Base-by-base conservation (phyloP, 78 protist genomes). In the Kipferlia bialata region DNA sequence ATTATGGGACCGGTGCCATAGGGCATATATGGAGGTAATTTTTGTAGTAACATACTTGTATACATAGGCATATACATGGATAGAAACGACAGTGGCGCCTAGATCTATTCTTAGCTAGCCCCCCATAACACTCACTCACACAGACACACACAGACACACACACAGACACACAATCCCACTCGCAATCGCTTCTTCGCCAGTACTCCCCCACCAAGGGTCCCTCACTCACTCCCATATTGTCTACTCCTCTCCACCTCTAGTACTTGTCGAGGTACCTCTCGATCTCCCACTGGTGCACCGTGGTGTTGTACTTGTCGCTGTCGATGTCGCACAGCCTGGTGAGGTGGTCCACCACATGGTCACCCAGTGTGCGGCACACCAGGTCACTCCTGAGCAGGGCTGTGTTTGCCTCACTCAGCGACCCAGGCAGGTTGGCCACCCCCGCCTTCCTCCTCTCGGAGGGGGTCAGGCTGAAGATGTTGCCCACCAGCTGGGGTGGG, bases 281-380 rank as follows among this genome's bases (percentile, higher is more conserved):
- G 16, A 62, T 22, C 34, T 62, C 67, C 67, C 67, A 62, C 15
- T 0, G 56, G 57, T 51, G 3, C 29, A 62, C 57, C 18, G 36
- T 51, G 29, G 34, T 0, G 29, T 10, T 1, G 56, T 62, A 62
- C 38, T 62, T 36, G 34, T 16, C 16, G 57, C 67, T 41, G 17
- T 62, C 57, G 38, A 18, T 37, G 10, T 36, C 28, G 38, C 67
- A 55, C 67, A 62, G 37, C 67, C 28, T 39, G 56, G 12, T 32
- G 37, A 28, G 28, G 6, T 22, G 0, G n/a, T 39, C 55, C 28
- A 39, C 54, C 17, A 62, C 1, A 10, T 24, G 36, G 32, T 28
- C 55, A 55, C 56, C 56, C 26, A 62, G 56, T n/a, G 5, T 15
- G 26, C 26, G 0, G 36, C 67, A 55, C 20, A 62, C 37, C 37